These are phyloP conservation scores for Kurtzmaniella quercitrusa DNA, from an alignment of 1,139 yeast genomes.

Conservation along the genomic window DNA sequence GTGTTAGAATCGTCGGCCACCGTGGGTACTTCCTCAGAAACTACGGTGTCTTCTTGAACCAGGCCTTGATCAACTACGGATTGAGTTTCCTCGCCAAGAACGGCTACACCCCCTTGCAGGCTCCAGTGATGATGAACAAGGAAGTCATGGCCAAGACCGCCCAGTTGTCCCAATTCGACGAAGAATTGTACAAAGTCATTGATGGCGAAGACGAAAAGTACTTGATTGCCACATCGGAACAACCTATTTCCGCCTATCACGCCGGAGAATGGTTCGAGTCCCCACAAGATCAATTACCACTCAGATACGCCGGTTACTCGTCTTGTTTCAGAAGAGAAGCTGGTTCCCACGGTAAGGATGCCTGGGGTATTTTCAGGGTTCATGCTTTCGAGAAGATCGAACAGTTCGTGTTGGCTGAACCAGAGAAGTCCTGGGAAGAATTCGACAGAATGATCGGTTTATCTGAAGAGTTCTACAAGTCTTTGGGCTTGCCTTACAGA, in stretches of 20 bases:
- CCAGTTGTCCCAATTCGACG: conserved; percentile 95
- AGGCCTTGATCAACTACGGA: conserved; percentile 96
- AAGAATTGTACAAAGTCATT: conserved; percentile 91
- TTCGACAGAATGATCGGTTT: conserved; percentile 89
- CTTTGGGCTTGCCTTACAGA: conserved; percentile 90
- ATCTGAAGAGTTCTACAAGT: conserved; percentile 91
- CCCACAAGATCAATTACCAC: conserved; percentile 94
- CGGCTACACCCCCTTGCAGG: conserved; percentile 88
- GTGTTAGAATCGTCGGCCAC: conserved; percentile 96
- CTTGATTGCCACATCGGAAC: conserved; percentile 97
- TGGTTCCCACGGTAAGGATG: conserved; percentile 98
- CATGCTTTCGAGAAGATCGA: conserved; percentile 98
- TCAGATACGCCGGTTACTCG: conserved; percentile 94
- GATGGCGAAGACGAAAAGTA: conserved; percentile 98
- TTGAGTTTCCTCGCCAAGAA: conserved; percentile 74
- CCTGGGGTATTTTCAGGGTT: conserved; percentile 99
- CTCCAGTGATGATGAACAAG: conserved; percentile 99
- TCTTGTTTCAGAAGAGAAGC: conserved; percentile 99
- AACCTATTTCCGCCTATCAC: conserved; percentile 97
- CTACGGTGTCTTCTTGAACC: conserved; percentile 95
- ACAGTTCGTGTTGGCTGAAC: conserved; percentile 93
- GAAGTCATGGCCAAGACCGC: conserved; percentile 99
- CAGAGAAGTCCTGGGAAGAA: conserved; percentile 97
- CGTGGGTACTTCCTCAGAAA: conserved; percentile 96
- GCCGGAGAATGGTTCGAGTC: conserved; percentile 98